These are phyloP conservation scores for Pestalotiopsis sp. DNA, from an alignment of 2,329 filamentous ascomycete species.

Conservation along the genomic window DNA sequence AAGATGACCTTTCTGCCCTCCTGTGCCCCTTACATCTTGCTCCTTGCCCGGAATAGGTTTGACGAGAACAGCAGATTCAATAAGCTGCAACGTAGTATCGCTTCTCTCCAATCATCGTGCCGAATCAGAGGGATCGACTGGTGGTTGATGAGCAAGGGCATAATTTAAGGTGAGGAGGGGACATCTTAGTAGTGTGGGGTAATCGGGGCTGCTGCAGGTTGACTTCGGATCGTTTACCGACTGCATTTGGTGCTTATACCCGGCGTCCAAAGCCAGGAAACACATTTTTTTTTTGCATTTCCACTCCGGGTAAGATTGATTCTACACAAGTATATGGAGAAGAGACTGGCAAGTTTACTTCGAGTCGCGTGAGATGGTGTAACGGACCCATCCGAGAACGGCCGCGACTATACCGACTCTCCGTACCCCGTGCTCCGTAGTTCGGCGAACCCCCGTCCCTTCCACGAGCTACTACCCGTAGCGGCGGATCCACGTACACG, in stretches of 20 bases:
- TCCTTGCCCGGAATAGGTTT: not conserved
- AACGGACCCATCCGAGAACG: not conserved
- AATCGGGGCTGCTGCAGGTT: not conserved
- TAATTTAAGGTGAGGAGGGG: not conserved
- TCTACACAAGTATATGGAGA: too few species aligned
- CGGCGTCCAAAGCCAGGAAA: too few species aligned
- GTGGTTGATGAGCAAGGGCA: not conserved
- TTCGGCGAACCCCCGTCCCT: not conserved
- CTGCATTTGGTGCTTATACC: not conserved
- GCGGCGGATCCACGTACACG: not conserved
- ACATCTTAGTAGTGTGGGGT: not conserved
- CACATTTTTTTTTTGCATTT: too few species aligned
- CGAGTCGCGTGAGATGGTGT: not conserved
- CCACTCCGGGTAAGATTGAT: too few species aligned
- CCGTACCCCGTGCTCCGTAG: not conserved
- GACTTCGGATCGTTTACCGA: not conserved
- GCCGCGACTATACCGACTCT: not conserved
- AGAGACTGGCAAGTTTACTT: too few species aligned
- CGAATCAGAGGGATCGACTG: not conserved
- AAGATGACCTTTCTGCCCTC: not conserved
- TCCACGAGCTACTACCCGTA: not conserved
- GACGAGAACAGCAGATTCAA: not conserved
- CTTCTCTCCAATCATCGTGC: not conserved
- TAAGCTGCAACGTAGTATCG: constrained; percentile 4
- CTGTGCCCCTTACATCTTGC: not conserved